Evolutionary conservation across 2,329 filamentous ascomycete genomes (phyloP).

Genomic region (Fusarium denticulatum): DNA sequence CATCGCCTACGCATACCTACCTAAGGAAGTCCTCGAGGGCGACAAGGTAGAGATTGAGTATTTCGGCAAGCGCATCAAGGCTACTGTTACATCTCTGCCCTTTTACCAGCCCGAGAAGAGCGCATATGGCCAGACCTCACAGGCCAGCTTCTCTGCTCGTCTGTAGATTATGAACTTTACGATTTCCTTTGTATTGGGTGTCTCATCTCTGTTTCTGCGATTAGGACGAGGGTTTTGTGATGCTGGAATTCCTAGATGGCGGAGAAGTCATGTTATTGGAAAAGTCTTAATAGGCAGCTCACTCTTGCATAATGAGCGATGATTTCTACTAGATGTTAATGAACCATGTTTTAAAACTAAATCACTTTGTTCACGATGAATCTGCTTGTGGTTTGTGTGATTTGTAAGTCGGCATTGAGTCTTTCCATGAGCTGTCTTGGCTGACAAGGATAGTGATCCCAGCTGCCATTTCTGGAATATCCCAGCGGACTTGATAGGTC

Average conservation of each 20-base stretch:
- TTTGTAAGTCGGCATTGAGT: background rate
- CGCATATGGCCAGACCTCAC: conserved; percentile 13
- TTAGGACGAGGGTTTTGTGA: background rate
- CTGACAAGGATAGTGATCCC: background rate
- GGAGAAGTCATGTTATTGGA: background rate
- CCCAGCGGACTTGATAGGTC: background rate
- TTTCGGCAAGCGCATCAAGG: conserved; percentile 63
- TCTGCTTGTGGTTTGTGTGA: too few species aligned
- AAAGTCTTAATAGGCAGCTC: conserved; percentile 11
- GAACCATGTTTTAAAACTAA: background rate
- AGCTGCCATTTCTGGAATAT: background rate
- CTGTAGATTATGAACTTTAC: conserved; percentile 21
- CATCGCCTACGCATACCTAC: conserved; percentile 68
- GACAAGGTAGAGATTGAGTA: conserved; percentile 68
- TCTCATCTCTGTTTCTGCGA: background rate
- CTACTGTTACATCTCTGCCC: conserved; percentile 63
- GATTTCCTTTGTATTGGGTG: background rate
- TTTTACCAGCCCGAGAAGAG: conserved; percentile 35
- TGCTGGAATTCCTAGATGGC: background rate
- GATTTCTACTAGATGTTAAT: conserved; percentile 21
- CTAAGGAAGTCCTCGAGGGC: conserved; percentile 57
- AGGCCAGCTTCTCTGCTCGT: conserved; percentile 21
- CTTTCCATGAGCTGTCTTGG: background rate
- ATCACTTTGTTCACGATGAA: background rate
- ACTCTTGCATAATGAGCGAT: conserved; percentile 27